Evolutionary conservation across 148 eudicot species (phyloP), one percentile per base, ranked within the genome.

Genomic region (Amaranthus hypochondriacus): DNA sequence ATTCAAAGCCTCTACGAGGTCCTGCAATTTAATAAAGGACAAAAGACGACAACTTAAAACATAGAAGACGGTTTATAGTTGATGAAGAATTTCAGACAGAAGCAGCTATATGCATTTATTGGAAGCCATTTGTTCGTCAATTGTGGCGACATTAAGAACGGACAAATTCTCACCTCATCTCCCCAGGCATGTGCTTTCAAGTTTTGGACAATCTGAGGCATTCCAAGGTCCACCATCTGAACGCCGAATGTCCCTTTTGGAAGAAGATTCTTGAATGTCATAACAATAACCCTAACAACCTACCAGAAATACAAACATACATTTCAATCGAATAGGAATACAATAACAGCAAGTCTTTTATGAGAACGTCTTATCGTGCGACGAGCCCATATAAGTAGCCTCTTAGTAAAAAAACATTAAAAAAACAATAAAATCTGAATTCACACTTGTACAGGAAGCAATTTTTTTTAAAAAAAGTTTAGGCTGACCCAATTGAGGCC

Each of bases 151-250:
- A 39, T n/a, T 18, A 56, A 69, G 42, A 56, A 48, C 13, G 49
- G 9, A 59, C 43, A n/a, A 54, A 7, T 79, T 67, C 85, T 79
- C 85, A 95, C 98, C 97, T 95, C 98, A 72, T 95, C 98, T 75
- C 96, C 87, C 98, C 96, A 89, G 63, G 98, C 96, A 56, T 95
- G 96, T 44, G 93, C 90, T 85, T 90, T 92, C 81, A 92, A 79
- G 84, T 84, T 95, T 86, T 95, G 94, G 76, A 95, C 92, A 65
- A 86, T 68, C 81, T 89, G 97, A 4, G 87, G 89, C 80, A 92
- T 73, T 67, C 90, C 97, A 66, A 92, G 90, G 74, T 88, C 93
- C 71, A 95, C 89, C 97, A 95, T 90, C 81, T 88, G 90, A 77
- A 93, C 83, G 65, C 93, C 98, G 85, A 95, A 92, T 60, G 87